Conservation (phyloP, 1,139 yeast genomes). For the Taiozyma onychis region DNA sequence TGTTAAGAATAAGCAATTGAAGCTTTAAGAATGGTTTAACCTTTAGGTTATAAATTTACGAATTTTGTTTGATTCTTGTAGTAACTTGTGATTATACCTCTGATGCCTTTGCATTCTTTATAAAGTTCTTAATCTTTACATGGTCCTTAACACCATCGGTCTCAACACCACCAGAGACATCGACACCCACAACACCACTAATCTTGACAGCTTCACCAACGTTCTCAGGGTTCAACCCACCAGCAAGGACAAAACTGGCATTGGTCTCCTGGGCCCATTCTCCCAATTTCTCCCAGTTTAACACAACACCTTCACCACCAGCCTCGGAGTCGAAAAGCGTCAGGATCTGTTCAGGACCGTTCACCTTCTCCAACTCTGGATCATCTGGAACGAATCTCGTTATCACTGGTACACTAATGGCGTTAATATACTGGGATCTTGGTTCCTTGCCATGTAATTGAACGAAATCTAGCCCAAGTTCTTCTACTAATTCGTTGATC, state of each 20-base stretch:
- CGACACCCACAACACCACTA: constrained; percentile 72
- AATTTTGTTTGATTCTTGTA: not conserved
- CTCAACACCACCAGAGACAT: constrained; percentile 95
- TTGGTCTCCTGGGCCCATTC: constrained; percentile 32
- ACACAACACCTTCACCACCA: constrained; percentile 84
- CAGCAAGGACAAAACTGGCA: constrained; percentile 70
- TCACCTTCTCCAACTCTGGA: constrained; percentile 15
- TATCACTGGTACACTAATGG: constrained; percentile 56
- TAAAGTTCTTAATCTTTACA: constrained; percentile 52
- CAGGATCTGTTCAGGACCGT: constrained; percentile 39
- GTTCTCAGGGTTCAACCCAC: constrained; percentile 79
- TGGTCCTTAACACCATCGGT: constrained; percentile 66
- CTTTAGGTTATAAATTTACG: not conserved
- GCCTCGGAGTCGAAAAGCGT: constrained; percentile 80
- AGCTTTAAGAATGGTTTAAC: not conserved
- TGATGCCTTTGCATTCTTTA: constrained; percentile 41
- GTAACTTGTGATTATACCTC: not conserved
- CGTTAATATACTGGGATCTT: constrained; percentile 42
- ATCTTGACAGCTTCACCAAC: constrained; percentile 45
- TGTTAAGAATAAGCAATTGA: not conserved
- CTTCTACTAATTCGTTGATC: constrained; percentile 42
- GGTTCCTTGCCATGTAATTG: constrained; percentile 90
- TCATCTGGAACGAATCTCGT: constrained; percentile 69
- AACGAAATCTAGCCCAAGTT: constrained; percentile 62
- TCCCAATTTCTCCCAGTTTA: constrained; percentile 61